Base-by-base conservation (phyloP, 2,329 filamentous ascomycete genomes). In the Penicillium sp. region DNA sequence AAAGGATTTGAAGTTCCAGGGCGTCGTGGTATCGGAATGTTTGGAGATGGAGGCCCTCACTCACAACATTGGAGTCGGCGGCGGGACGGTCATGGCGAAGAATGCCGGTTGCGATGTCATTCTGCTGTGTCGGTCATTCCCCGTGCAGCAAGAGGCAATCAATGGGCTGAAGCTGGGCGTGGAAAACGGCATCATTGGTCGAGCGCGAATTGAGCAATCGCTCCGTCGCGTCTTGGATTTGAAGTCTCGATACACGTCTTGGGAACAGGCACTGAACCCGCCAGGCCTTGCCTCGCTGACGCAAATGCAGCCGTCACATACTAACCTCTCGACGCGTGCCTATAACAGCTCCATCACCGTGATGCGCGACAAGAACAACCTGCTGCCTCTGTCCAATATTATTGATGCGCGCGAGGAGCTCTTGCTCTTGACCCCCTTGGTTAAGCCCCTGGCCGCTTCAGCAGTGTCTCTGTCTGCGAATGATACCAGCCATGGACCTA, bases 21-120 rank as follows among this genome's bases (percentile, higher is more conserved):
- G 94, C 1, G 93, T 98, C 2, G 92, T 95, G 24, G 92, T 98
- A 51, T 97, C 93, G 0, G 94, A 98, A 72, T 98, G 94, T 66
- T 79, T 98, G 7, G 94, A 97, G 73, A 98, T 98, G 94, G 93
- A 97, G 70, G 92, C 93, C 0, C 83, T 98, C 9, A 95, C 92
- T 64, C 91, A 96, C 71, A 96, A 97, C 68, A 95, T 98, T 51
- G 94, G 94, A n/a, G 92, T 99, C 18, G 92, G 94, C 66, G 94
- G 95, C 41, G 95, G 95, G 13, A 96, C 94, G 0, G 92, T 98
- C 67, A 97, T 97, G 92, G 95, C 95, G 3, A 91, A 97, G 52
- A 95, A 96, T 73, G 94, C 95, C 35, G 95, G 95, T 14, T 98
- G 95, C 72, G 95, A 99, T 74, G 81, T 98, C 54, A 87, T 97